Conservation (phyloP, 768 basidiomycete species). For the Tricholoma sp. region DNA sequence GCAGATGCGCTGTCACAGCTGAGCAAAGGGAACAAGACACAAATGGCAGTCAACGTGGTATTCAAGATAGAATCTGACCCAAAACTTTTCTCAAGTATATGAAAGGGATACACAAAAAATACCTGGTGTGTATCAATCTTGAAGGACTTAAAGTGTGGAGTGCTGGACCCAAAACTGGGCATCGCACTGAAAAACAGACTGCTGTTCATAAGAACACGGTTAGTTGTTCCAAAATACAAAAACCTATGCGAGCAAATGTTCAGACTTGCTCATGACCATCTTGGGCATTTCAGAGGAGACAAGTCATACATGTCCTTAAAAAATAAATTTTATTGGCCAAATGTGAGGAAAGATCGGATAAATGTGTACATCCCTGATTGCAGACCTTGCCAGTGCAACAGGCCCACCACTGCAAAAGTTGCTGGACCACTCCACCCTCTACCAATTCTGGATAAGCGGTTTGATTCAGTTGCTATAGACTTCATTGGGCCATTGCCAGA, state of each 20-base stretch:
- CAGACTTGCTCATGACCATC: too few relatives aligned
- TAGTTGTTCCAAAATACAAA: too few relatives aligned
- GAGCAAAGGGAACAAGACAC: background rate
- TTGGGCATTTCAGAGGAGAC: background rate
- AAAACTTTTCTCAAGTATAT: background rate
- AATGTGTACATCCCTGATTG: background rate
- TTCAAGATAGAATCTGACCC: background rate
- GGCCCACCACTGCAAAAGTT: slow-evolving; percentile 13
- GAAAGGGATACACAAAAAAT: background rate
- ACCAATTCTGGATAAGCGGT: slow-evolving; percentile 12
- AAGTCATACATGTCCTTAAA: background rate
- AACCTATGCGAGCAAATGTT: too few relatives aligned
- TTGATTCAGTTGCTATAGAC: background rate
- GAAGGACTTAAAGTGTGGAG: background rate
- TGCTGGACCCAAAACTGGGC: background rate
- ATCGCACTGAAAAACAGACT: too few relatives aligned
- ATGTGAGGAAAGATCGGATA: background rate
- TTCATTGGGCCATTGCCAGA: slow-evolving; percentile 21
- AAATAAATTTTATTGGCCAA: background rate
- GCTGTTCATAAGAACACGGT: too few relatives aligned
- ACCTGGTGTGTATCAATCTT: background rate
- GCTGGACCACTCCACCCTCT: slow-evolving; percentile 20
- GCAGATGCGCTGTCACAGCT: background rate
- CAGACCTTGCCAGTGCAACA: slow-evolving; percentile 27
- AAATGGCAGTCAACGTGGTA: background rate